Conservation (phyloP, 371 early-diverging fungal genomes). For the Mortierella sp. region DNA sequence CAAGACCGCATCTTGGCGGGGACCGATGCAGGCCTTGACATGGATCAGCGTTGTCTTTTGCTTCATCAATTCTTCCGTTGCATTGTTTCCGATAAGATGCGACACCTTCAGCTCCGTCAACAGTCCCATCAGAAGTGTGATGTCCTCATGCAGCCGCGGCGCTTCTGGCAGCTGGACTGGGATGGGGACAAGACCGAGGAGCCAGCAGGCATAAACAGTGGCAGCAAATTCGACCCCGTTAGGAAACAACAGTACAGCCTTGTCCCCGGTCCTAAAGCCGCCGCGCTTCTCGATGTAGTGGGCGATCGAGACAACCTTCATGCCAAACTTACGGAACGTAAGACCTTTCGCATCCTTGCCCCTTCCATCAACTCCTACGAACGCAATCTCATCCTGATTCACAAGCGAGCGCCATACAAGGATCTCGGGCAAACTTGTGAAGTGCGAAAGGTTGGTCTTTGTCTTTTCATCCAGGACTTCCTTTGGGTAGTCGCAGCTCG, state of each 20-base stretch:
- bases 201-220: slow-evolving; percentile 85
- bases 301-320: slow-evolving; percentile 75
- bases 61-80: slow-evolving; percentile 74
- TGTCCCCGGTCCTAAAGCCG: slow-evolving; percentile 67
- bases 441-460: slow-evolving; percentile 73
- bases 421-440: slow-evolving; percentile 74
- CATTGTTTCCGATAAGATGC: slow-evolving; percentile 70
- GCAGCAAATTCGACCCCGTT: slow-evolving; percentile 79
- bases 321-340: slow-evolving; percentile 77
- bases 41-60: slow-evolving; percentile 60
- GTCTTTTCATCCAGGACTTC: slow-evolving; percentile 76
- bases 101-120: slow-evolving; percentile 68
- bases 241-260: slow-evolving; percentile 76
- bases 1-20: slow-evolving; percentile 42
- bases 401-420: slow-evolving; percentile 76
- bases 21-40: slow-evolving; percentile 43
- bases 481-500: slow-evolving; percentile 75
- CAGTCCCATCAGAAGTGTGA: slow-evolving; percentile 68
- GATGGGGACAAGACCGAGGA: slow-evolving; percentile 79
- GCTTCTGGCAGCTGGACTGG: slow-evolving; percentile 78
- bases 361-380: slow-evolving; percentile 65
- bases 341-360: slow-evolving; percentile 73
- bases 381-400: slow-evolving; percentile 77
- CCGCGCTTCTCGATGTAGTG: slow-evolving; percentile 67
- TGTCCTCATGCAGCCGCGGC: slow-evolving; percentile 75